phyloP scores from a whole-genome alignment of 306 rosid species.

The Quercus suber region DNA sequence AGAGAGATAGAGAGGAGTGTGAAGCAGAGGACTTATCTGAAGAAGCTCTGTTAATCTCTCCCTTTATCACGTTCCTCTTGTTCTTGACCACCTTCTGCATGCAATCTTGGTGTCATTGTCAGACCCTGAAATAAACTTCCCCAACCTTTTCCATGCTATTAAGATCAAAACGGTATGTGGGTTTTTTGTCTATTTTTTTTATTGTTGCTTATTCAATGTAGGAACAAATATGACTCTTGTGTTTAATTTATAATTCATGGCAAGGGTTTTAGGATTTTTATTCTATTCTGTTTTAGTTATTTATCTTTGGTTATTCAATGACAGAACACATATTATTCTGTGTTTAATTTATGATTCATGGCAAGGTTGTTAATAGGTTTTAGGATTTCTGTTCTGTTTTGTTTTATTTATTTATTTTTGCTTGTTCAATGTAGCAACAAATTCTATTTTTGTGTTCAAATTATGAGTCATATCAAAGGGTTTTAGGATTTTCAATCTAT shows the following conservation, averaged over 20 bases:
- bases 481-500: no score
- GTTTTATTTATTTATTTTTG: no score
- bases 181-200: neutral
- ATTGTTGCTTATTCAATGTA: neutral
- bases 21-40: constrained; percentile 36
- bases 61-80: neutral
- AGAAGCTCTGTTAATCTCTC: constrained; percentile 33
- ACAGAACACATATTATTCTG: no score
- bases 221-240: neutral
- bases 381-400: no score
- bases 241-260: neutral
- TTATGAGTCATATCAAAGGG: no score
- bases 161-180: constrained; percentile 41
- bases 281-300: no score
- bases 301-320: no score
- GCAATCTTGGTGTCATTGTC: constrained; percentile 33
- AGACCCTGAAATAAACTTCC: constrained; percentile 10
- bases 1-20: constrained; percentile 12
- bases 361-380: no score
- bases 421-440: no score
- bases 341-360: no score
- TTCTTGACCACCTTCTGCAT: constrained; percentile 39
- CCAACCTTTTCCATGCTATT: constrained; percentile 27
- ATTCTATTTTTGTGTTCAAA: no score
- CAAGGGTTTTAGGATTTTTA: constrained; percentile 21